phyloP scores from a whole-genome alignment of 352 stramenopile species.

The Lagenidium giganteum region DNA sequence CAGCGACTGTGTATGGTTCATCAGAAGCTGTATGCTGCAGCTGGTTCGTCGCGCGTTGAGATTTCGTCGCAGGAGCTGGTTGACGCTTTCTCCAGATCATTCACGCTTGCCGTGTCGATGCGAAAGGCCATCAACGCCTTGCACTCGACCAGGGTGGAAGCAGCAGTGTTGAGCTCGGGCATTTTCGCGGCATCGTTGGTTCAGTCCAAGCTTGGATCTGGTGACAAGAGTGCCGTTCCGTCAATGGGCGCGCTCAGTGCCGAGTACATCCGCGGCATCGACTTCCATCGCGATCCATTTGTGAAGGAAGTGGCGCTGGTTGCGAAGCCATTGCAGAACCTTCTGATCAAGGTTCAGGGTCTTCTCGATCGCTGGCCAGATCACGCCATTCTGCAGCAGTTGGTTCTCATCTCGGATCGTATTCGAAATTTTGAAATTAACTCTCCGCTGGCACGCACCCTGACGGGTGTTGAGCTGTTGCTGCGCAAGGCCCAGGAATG shows the following conservation, averaged over 20 bases:
- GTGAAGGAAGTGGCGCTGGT: conserved; percentile 86
- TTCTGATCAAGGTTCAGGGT: conserved; percentile 84
- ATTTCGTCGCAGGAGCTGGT: conserved; percentile 21
- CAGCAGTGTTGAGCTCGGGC: conserved; percentile 33
- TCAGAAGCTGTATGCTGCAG: conserved; percentile 48
- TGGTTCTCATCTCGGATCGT: conserved; percentile 82
- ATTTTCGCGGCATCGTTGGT: conserved; percentile 54
- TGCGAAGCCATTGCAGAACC: conserved; percentile 67
- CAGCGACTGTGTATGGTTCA: conserved; percentile 52
- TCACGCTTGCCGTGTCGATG: conserved; percentile 46
- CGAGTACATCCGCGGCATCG: conserved; percentile 60
- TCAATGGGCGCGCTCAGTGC: conserved; percentile 38
- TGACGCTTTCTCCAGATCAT: no score
- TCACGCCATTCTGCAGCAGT: conserved; percentile 93
- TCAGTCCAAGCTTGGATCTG: conserved; percentile 42
- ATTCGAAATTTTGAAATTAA: conserved; percentile 80
- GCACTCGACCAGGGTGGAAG: conserved; percentile 27
- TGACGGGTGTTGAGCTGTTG: conserved; percentile 93
- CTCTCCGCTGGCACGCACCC: conserved; percentile 74
- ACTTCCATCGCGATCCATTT: conserved; percentile 91
- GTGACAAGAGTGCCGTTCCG: no score
- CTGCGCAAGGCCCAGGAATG: conserved; percentile 96
- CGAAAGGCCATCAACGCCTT: conserved; percentile 45
- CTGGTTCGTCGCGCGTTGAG: conserved; percentile 31
- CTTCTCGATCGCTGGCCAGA: conserved; percentile 93